Percentiles rank a stretch among this genome's conserved stretches.
These are phyloP conservation scores for Backusella macrospora DNA, from an alignment of 192 early-diverging fungal species.

Conservation along the genomic window DNA sequence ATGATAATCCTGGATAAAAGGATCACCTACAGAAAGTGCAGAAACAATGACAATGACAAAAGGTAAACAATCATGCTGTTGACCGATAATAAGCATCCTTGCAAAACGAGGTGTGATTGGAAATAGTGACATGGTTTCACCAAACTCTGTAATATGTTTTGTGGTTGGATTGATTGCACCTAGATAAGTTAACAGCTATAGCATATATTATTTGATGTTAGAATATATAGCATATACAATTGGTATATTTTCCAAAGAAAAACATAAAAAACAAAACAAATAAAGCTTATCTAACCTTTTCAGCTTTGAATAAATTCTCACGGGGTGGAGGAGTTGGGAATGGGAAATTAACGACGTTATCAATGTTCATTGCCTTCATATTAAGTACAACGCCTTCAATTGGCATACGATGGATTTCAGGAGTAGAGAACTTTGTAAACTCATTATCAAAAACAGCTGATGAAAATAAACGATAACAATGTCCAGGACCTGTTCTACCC, in stretches of 20 bases:
- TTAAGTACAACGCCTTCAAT: constrained; percentile 96
- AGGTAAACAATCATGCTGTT: constrained; percentile 81
- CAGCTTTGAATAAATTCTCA: constrained; percentile 74
- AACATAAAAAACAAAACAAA: not conserved
- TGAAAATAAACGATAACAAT: constrained; percentile 95
- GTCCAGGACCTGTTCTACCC: constrained; percentile 93
- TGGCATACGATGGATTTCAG: constrained; percentile 92
- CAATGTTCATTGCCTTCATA: constrained; percentile 98
- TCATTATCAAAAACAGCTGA: constrained; percentile 92
- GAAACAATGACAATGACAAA: constrained; percentile 93
- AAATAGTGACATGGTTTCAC: constrained; percentile 86
- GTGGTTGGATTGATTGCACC: constrained; percentile 67
- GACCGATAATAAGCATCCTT: constrained; percentile 89
- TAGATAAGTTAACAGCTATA: constrained; percentile 68
- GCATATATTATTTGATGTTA: not conserved
- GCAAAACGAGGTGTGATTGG: constrained; percentile 91
- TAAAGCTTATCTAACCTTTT: constrained; percentile 48
- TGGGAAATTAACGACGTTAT: constrained; percentile 94
- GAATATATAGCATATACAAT: not conserved
- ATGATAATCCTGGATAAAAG: constrained; percentile 81
- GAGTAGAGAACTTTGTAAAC: constrained; percentile 82
- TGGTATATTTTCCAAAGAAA: not conserved
- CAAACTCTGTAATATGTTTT: constrained; percentile 81
- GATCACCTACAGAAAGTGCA: constrained; percentile 90
- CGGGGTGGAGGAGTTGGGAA: constrained; percentile 93